Evolutionary conservation across 2,329 filamentous ascomycete species (phyloP).

Genomic region (Pseudogymnoascus sp.): DNA sequence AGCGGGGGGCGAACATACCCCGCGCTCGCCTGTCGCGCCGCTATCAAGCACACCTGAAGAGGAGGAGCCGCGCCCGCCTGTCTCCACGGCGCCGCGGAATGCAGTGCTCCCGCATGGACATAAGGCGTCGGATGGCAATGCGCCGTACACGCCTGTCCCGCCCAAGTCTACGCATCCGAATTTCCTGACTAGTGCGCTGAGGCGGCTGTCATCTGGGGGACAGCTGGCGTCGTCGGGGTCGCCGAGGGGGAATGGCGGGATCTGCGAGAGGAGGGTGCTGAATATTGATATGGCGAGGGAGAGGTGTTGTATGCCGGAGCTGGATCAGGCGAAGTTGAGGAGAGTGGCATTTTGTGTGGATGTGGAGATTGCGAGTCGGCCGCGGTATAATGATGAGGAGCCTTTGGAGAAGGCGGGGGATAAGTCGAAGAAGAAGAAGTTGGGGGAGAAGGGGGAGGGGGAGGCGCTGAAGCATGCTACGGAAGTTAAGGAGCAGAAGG

Average conservation of each 20-base stretch:
- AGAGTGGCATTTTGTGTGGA: slow-evolving; percentile 94
- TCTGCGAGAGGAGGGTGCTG: slow-evolving; percentile 73
- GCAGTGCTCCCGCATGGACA: slow-evolving; percentile 51
- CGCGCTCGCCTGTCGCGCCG: background rate
- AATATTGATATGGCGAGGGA: slow-evolving; percentile 78
- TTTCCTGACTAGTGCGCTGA: slow-evolving; percentile 73
- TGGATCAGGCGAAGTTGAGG: slow-evolving; percentile 73
- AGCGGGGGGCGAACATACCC: slow-evolving; percentile 28
- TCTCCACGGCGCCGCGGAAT: slow-evolving; percentile 46
- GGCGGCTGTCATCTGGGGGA: slow-evolving; percentile 63
- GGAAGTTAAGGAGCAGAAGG: slow-evolving; percentile 51
- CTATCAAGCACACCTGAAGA: slow-evolving; percentile 8
- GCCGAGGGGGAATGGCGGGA: slow-evolving; percentile 41
- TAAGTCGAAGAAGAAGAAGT: slow-evolving; percentile 55
- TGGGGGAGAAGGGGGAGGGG: slow-evolving; percentile 64
- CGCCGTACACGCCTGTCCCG: slow-evolving; percentile 66
- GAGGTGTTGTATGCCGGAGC: slow-evolving; percentile 69
- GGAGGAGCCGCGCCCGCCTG: slow-evolving; percentile 34
- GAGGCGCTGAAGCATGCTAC: slow-evolving; percentile 64
- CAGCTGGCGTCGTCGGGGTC: slow-evolving; percentile 16
- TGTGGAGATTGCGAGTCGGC: slow-evolving; percentile 87
- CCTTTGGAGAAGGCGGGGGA: slow-evolving; percentile 40
- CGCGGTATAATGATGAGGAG: slow-evolving; percentile 57
- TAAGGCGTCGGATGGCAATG: slow-evolving; percentile 47
- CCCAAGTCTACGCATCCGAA: slow-evolving; percentile 62